A percentile compares a stretch with the other conserved stretches of the same genome.
Conservation (phyloP, 768 basidiomycete species). For the Leccinum ochraceum region DNA sequence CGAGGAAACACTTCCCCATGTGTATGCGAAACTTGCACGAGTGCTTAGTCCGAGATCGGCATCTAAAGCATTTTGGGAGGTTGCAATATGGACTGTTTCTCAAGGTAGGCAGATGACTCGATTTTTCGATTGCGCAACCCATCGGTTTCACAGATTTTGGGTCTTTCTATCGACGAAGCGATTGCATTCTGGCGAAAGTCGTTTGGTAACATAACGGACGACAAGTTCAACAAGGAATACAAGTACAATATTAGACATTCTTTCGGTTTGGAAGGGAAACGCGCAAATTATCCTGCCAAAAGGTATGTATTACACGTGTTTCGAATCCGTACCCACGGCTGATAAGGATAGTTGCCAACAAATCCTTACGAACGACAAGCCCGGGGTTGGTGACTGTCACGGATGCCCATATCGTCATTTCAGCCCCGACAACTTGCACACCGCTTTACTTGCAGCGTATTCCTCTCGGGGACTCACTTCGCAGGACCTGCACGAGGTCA, state of each 20-base stretch:
- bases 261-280: constrained; percentile 91
- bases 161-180: constrained; percentile 93
- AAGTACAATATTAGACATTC: constrained; percentile 96
- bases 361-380: constrained; percentile 71
- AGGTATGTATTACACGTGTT: constrained; percentile 48
- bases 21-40: constrained; percentile 95
- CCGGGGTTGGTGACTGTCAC: constrained; percentile 66
- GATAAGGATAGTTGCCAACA: constrained; percentile 72
- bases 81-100: constrained; percentile 92
- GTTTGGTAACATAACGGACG: constrained; percentile 78
- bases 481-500: constrained; percentile 78
- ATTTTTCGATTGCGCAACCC: not conserved
- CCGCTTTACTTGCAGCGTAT: constrained; percentile 70
- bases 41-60: constrained; percentile 69
- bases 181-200: constrained; percentile 90
- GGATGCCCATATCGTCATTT: constrained; percentile 96
- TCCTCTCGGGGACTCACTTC: constrained; percentile 62
- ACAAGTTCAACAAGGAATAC: constrained; percentile 98
- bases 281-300: constrained; percentile 92
- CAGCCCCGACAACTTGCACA: constrained; percentile 76
- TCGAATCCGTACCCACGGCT: not conserved
- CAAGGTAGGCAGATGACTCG: constrained; percentile 57
- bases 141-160: constrained; percentile 64
- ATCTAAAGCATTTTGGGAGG: constrained; percentile 91
- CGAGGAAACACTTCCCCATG: constrained; percentile 87